Conservation (phyloP, 371 early-diverging fungal species). For the Nematocida sp. region DNA sequence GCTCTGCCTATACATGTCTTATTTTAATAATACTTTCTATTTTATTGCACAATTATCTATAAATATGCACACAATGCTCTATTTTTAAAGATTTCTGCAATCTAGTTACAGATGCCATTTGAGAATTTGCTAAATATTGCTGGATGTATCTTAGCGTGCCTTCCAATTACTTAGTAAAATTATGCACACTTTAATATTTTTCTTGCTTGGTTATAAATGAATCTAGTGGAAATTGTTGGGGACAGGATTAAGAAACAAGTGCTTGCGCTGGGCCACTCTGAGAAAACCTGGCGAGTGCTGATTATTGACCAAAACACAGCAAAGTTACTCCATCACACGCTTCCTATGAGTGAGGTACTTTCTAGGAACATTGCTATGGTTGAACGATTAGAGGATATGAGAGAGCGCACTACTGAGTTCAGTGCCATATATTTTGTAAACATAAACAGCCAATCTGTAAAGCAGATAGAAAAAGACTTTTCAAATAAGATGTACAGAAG, state of each 20-base stretch:
- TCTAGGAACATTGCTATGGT: conserved; percentile 62
- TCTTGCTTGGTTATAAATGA: conserved; percentile 49
- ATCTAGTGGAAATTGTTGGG: conserved; percentile 59
- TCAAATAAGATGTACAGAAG: conserved; percentile 59
- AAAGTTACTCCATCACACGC: conserved; percentile 61
- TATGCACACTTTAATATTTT: conserved; percentile 1
- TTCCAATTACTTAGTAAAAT: too few relatives aligned
- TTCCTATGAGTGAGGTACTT: conserved; percentile 68
- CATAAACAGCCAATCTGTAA: conserved; percentile 25
- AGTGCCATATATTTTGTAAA: conserved; percentile 68
- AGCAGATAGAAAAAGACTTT: conserved; percentile 65
- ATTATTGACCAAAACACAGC: conserved; percentile 67
- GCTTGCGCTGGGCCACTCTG: conserved; percentile 41
- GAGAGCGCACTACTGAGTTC: conserved; percentile 58
- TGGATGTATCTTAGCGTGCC: too few relatives aligned
- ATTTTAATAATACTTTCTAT: too few relatives aligned
- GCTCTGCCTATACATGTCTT: too few relatives aligned
- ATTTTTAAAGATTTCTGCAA: too few relatives aligned
- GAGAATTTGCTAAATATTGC: too few relatives aligned
- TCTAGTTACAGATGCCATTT: too few relatives aligned
- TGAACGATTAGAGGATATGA: conserved; percentile 60
- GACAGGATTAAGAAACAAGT: conserved; percentile 66
- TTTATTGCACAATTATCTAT: too few relatives aligned
- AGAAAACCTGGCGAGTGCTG: conserved; percentile 66
- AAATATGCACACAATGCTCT: too few relatives aligned